Base-by-base conservation (phyloP, 805 yeast genomes). In the Komagataella ulmi region DNA sequence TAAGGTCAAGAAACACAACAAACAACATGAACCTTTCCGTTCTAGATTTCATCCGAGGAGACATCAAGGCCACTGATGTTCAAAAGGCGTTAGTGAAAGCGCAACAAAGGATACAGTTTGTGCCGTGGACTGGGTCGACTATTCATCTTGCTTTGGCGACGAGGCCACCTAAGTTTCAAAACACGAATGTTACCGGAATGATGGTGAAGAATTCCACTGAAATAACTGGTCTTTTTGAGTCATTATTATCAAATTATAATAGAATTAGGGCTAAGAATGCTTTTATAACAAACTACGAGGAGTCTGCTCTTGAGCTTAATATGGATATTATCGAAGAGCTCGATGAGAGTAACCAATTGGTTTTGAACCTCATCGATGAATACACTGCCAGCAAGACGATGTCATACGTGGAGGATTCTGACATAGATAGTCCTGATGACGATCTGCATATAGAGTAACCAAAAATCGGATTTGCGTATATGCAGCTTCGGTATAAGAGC, bases 201-300 rank as follows among this genome's bases (percentile, higher is more conserved):
- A 87, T 85, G 81, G 70, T 93, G 21, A 77, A 95, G 4, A 93
- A 93, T 65, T 80, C 86, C 50, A 83, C 97, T 0, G 79, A 89
- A 1, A 79, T 91, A 8, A 74, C 81, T 2, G 74, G 80, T 12
- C 69, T 88, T 17, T 74, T 93, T 53, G 74, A 76, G 36, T 80
- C 82, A 55, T 80, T 85, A 0, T 72, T 89, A 36, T 75, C 72
- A 49, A 91, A 89, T 58, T 93, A 83, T 64, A 97, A 91, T 58
- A 76, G 81, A 49, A 75, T 93, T 51, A 85, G 85, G 59, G 78
- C 79, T 48, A 75, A 95, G 53, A 80, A 81, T 48, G 98, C 98
- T 0, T 93, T 90, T 61, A 67, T 91, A 51, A 89, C 85, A 55
- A 83, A 83, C 51, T 93, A 88, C 68, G 76, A 74, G 3, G 73